These are phyloP conservation scores for Penicillium sp. DNA, from an alignment of 2,329 filamentous ascomycete species.

Conservation along the genomic window DNA sequence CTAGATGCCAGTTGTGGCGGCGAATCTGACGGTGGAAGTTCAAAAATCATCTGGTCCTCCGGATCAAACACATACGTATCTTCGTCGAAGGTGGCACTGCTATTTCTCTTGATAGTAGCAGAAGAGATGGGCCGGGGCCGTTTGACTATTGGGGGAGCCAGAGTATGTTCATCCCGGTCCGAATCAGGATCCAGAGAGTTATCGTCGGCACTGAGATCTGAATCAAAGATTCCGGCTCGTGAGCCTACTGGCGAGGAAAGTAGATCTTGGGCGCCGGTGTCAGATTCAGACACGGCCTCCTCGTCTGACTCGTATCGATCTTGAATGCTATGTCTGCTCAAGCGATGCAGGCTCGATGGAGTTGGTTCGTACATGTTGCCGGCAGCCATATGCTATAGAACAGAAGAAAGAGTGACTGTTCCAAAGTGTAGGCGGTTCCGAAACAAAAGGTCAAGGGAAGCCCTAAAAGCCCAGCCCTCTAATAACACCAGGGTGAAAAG, in stretches of 20 bases:
- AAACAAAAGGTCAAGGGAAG: background rate
- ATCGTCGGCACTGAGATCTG: slow-evolving; percentile 33
- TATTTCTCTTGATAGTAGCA: slow-evolving; percentile 37
- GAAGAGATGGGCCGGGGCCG: slow-evolving; percentile 34
- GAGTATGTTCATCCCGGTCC: slow-evolving; percentile 21
- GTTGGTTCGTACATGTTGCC: slow-evolving; percentile 30
- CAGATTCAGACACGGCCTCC: slow-evolving; percentile 39
- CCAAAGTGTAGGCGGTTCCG: background rate
- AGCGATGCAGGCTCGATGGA: slow-evolving; percentile 28
- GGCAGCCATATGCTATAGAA: background rate
- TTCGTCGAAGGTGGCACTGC: slow-evolving; percentile 30
- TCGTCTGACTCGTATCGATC: slow-evolving; percentile 41
- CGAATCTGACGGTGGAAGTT: slow-evolving; percentile 31
- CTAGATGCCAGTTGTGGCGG: slow-evolving; percentile 28
- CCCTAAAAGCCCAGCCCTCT: background rate
- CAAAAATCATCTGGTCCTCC: slow-evolving; percentile 34
- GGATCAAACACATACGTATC: slow-evolving; percentile 33
- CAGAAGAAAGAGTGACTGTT: background rate
- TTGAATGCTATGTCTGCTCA: slow-evolving; percentile 32
- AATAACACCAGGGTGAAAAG: background rate
- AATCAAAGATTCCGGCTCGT: slow-evolving; percentile 28
- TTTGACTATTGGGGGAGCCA: slow-evolving; percentile 24
- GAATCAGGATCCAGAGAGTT: slow-evolving; percentile 23
- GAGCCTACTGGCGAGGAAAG: slow-evolving; percentile 31
- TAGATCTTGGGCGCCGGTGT: slow-evolving; percentile 32